phyloP scores from a whole-genome alignment of 2,329 filamentous ascomycete genomes.

The Fusarium nurragi region DNA sequence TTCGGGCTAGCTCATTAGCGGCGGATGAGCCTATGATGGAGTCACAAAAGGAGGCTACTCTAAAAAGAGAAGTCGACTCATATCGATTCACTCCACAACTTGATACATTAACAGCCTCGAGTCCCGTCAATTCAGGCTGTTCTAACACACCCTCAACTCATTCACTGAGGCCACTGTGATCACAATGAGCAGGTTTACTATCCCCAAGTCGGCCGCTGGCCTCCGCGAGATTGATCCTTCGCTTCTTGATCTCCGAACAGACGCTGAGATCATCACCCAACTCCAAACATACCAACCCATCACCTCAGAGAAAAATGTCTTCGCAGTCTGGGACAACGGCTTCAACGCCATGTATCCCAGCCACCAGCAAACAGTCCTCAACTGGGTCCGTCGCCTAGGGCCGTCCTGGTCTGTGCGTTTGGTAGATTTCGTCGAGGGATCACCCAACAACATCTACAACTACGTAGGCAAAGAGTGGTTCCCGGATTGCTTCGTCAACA shows the following conservation, averaged over 20 bases:
- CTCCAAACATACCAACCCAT: slow-evolving; percentile 46
- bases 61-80: slow-evolving; percentile 9
- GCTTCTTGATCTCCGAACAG: slow-evolving; percentile 43
- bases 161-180: not conserved
- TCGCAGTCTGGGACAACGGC: slow-evolving; percentile 57
- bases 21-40: too few species aligned
- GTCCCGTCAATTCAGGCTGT: fast-evolving
- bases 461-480: slow-evolving; percentile 47
- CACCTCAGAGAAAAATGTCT: slow-evolving; percentile 55
- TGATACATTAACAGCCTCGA: not conserved
- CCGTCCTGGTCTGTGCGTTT: slow-evolving; percentile 54
- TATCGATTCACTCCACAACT: not conserved
- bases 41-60: not conserved
- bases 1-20: too few species aligned
- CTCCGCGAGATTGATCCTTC: slow-evolving; percentile 10
- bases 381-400: slow-evolving; percentile 55
- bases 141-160: not conserved
- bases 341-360: slow-evolving; percentile 50
- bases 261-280: slow-evolving; percentile 46
- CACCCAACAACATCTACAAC: slow-evolving; percentile 51
- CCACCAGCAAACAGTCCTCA: slow-evolving; percentile 51
- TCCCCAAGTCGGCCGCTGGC: slow-evolving; percentile 7
- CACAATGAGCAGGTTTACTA: slow-evolving; percentile 17
- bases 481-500: slow-evolving; percentile 35
- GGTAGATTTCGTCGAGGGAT: slow-evolving; percentile 49